These are phyloP conservation scores for Alectoria sarmentosa DNA, from an alignment of 495 filamentous ascomycete genomes.

Conservation along the genomic window DNA sequence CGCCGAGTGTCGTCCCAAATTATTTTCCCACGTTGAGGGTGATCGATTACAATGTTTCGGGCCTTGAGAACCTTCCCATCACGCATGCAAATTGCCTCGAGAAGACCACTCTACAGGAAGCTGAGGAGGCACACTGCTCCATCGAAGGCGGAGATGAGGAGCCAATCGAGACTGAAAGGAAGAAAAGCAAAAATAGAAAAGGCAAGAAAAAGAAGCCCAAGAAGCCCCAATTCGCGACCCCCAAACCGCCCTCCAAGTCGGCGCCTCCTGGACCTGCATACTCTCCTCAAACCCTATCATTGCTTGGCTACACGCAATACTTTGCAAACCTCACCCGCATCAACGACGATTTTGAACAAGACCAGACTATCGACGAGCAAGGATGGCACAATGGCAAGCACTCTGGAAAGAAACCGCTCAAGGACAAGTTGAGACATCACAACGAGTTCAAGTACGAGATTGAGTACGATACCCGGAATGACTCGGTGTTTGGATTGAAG, in stretches of 20 bases:
- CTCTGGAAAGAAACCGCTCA: conserved; percentile 44
- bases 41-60: conserved; percentile 88
- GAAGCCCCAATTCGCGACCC: conserved; percentile 56
- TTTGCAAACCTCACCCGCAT: conserved; percentile 85
- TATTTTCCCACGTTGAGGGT: conserved; percentile 85
- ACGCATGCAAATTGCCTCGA: not conserved
- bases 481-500: conserved; percentile 64
- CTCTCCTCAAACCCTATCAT: conserved; percentile 71
- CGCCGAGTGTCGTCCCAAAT: conserved; percentile 85
- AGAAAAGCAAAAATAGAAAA: conserved; percentile 42
- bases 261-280: conserved; percentile 86
- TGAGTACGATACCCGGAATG: conserved; percentile 76
- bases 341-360: conserved; percentile 53
- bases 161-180: conserved; percentile 1
- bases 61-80: conserved; percentile 45
- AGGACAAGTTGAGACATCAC: conserved; percentile 35
- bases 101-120: conserved; percentile 2
- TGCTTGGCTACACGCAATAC: conserved; percentile 79
- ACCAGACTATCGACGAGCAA: conserved; percentile 27
- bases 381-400: conserved; percentile 50
- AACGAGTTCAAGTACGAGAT: conserved; percentile 66
- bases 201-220: conserved; percentile 49
- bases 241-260: conserved; percentile 62
- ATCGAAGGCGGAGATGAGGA: conserved; percentile 3
- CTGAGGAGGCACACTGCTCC: not conserved